Percentiles rank a stretch among this genome's conserved stretches.
Conservation (phyloP, 2,329 filamentous ascomycete species). For the Zalaria sp. region DNA sequence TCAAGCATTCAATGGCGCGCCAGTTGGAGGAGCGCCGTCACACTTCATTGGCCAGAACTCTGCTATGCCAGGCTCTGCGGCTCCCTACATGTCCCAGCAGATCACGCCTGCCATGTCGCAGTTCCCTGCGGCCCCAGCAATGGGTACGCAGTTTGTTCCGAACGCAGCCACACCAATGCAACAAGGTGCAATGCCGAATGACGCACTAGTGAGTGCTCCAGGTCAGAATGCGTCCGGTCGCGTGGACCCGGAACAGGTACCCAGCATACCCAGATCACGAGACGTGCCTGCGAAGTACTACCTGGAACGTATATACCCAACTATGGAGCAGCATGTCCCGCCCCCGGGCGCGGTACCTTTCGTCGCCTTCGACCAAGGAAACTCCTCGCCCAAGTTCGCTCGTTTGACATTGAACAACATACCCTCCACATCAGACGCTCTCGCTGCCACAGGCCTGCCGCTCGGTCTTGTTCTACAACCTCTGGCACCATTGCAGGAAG, state of each 20-base stretch:
- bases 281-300: slow-evolving; percentile 75
- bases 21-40: slow-evolving; percentile 40
- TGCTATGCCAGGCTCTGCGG: slow-evolving; percentile 2
- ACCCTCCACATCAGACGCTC: slow-evolving; percentile 64
- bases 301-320: slow-evolving; percentile 77
- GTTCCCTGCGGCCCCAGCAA: slow-evolving; percentile 42
- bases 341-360: slow-evolving; percentile 81
- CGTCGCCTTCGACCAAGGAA: slow-evolving; percentile 90
- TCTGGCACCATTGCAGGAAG: slow-evolving; percentile 65
- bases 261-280: slow-evolving; percentile 74
- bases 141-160: too few relatives aligned
- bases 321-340: slow-evolving; percentile 85
- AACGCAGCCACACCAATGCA: slow-evolving; percentile 20
- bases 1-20: slow-evolving; percentile 56
- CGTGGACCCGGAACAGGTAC: slow-evolving; percentile 84
- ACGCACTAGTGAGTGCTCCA: slow-evolving; percentile 21
- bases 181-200: slow-evolving; percentile 16
- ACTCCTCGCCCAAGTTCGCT: slow-evolving; percentile 86
- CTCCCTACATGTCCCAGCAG: slow-evolving; percentile 25
- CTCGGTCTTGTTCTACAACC: slow-evolving; percentile 83
- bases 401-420: slow-evolving; percentile 90
- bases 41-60: slow-evolving; percentile 41
- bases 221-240: slow-evolving; percentile 53
- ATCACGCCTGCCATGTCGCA: slow-evolving; percentile 38
- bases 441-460: slow-evolving; percentile 68